Evolutionary conservation across 2,329 filamentous ascomycete genomes (phyloP).

Genomic region (Fusarium drepaniforme): DNA sequence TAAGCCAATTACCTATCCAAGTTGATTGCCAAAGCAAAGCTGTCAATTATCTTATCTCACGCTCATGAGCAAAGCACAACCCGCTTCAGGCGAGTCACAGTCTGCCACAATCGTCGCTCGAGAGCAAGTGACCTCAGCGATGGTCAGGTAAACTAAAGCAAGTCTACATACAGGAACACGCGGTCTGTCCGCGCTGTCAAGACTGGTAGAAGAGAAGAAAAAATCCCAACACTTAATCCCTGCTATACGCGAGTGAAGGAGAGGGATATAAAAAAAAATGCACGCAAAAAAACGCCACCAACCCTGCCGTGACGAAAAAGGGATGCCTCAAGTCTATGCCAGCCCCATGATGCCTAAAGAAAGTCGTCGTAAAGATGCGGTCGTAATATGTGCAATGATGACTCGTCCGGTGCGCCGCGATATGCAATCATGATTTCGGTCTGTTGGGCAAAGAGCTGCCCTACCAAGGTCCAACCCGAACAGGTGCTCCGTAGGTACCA

Average conservation of each 20-base stretch:
- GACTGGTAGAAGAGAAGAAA: slow-evolving; percentile 16
- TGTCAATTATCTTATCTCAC: neutral
- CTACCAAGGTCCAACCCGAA: slow-evolving; percentile 73
- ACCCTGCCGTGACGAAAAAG: slow-evolving; percentile 44
- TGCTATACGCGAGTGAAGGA: slow-evolving; percentile 36
- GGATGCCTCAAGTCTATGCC: slow-evolving; percentile 52
- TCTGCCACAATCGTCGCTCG: neutral
- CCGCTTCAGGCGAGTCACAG: neutral
- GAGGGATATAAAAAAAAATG: slow-evolving; percentile 48
- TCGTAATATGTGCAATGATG: slow-evolving; percentile 49
- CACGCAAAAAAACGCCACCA: slow-evolving; percentile 49
- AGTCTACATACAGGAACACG: slow-evolving; percentile 42
- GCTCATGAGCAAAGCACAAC: neutral
- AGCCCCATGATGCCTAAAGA: slow-evolving; percentile 49
- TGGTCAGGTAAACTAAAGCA: slow-evolving; percentile 23
- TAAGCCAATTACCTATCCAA: neutral
- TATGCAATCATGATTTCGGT: slow-evolving; percentile 41
- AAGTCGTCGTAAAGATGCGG: slow-evolving; percentile 48
- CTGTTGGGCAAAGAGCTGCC: slow-evolving; percentile 1
- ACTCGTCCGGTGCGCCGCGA: slow-evolving; percentile 39
- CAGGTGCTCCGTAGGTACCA: slow-evolving; percentile 69
- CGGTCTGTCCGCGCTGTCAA: slow-evolving; percentile 29
- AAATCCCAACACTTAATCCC: slow-evolving; percentile 37
- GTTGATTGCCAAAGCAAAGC: neutral
- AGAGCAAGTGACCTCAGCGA: neutral